Evolutionary conservation across 805 yeast species (phyloP), one percentile per base, ranked within the genome.

Genomic region (Pichia phayaonensis): DNA sequence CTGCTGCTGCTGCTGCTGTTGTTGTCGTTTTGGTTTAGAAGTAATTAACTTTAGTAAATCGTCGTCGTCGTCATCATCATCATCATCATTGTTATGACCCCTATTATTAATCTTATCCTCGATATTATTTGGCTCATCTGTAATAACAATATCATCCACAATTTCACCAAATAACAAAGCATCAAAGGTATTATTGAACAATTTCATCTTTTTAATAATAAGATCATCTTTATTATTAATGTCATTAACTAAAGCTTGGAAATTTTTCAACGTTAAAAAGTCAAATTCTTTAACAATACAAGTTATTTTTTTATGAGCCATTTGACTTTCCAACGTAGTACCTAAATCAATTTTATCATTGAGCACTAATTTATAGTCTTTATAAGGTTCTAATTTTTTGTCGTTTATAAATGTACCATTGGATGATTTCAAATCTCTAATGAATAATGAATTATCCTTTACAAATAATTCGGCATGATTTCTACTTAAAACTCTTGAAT

Each of bases 331-430:
- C 49, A 94, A 86, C 61, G 95, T 95, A 47, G 95, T 89, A 1
- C 99, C 99, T 49, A 94, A 71, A 60, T 92, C 95, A n/a, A 94
- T 75, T n/a, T 79, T 73, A 66, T 94, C 99, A 24, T 87, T 90
- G n/a, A 81, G 73, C 50, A 81, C 75, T 46, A 94, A 67, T 57
- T 83, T 87, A 21, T 78, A 79, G 42, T 80, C 84, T 47, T 74
- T 75, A 40, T 81, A 87, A 16, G 75, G 70, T 40, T 79, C 77
- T 12, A 94, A 74, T 54, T 90, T 82, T 41, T 69, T 73, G 34
- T 83, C 87, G 65, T 94, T 94, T 45, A 94, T 79, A 65, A 85
- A 95, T 0, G 99, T 92, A 11, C 99, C 99, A 67, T 94, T 94
- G 23, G 96, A 86, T 2, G 95, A 85, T 51, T 90, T 89, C 61